A percentile compares a stretch with the other conserved stretches of the same genome.
Evolutionary conservation across 2,329 filamentous ascomycete species (phyloP).

Genomic region (Colletotrichum orbiculare): DNA sequence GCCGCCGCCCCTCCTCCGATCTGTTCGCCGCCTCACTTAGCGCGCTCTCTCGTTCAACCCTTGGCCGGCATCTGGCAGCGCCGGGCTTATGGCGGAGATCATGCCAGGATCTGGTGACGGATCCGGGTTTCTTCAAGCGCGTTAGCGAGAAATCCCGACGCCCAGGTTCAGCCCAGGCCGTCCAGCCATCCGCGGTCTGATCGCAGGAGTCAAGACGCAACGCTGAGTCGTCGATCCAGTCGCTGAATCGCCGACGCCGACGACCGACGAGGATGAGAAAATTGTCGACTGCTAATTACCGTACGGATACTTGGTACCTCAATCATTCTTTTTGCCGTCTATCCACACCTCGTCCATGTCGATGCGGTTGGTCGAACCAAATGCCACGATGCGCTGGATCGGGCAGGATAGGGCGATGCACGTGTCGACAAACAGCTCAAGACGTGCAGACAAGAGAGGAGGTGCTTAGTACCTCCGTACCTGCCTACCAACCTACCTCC

Average conservation of each 20-base stretch:
- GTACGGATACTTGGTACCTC: neutral
- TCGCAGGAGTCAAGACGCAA: neutral
- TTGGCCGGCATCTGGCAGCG: slow-evolving; percentile 30
- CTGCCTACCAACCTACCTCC: too few relatives aligned
- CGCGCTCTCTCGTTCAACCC: neutral
- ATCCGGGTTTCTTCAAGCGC: slow-evolving; percentile 29
- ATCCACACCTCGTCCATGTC: slow-evolving; percentile 24
- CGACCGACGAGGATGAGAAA: neutral
- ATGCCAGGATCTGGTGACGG: slow-evolving; percentile 36
- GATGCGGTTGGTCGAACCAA: slow-evolving; percentile 6
- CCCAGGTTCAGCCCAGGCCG: slow-evolving; percentile 33
- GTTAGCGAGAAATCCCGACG: slow-evolving; percentile 35
- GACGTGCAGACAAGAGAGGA: neutral
- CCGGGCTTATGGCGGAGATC: slow-evolving; percentile 30
- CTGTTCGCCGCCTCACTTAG: slow-evolving; percentile 26
- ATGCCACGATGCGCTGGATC: slow-evolving; percentile 16
- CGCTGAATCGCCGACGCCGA: slow-evolving; percentile 31
- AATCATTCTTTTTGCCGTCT: slow-evolving; percentile 17
- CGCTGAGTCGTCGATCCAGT: slow-evolving; percentile 22
- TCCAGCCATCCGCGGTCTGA: slow-evolving; percentile 13
- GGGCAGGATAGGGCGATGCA: slow-evolving; percentile 17
- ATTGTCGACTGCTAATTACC: neutral
- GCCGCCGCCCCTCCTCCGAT: slow-evolving; percentile 25
- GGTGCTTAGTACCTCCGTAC: neutral
- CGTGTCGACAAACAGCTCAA: slow-evolving; percentile 20